phyloP scores from a whole-genome alignment of 2,329 filamentous ascomycete genomes.

The Calonectria honghensis region DNA sequence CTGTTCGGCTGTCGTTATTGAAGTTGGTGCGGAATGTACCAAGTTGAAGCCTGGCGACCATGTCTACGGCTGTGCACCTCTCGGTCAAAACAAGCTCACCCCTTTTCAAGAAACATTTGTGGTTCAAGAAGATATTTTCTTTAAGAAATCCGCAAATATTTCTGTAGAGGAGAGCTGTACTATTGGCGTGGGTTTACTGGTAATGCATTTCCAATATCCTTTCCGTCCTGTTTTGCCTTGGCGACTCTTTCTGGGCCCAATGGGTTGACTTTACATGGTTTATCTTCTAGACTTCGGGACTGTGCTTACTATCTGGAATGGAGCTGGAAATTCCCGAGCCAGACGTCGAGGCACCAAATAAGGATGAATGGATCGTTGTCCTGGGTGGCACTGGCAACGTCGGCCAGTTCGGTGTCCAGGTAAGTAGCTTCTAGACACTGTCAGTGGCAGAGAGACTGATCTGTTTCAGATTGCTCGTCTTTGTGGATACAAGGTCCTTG shows the following conservation, averaged over 20 bases:
- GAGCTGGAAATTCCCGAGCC: conserved; percentile 51
- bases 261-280: not conserved
- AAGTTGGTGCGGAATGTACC: conserved; percentile 54
- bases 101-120: conserved; percentile 63
- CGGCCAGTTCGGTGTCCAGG: conserved; percentile 60
- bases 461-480: conserved; percentile 57
- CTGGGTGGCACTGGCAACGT: conserved; percentile 61
- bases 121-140: conserved; percentile 60
- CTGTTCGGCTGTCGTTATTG: conserved; percentile 58
- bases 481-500: conserved; percentile 61
- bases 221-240: not conserved
- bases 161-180: conserved; percentile 58
- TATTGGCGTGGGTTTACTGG: conserved; percentile 60
- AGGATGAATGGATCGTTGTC: conserved; percentile 61
- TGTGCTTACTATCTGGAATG: conserved; percentile 57
- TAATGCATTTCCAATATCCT: conserved; percentile 42
- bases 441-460: not conserved
- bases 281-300: conserved; percentile 56
- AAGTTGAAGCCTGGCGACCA: conserved; percentile 59
- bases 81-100: conserved; percentile 58
- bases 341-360: conserved; percentile 37
- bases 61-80: conserved; percentile 59
- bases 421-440: not conserved
- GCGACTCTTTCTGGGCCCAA: not conserved
- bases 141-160: conserved; percentile 56